These are phyloP conservation scores for Neonectria magnoliae DNA, from an alignment of 2,329 filamentous ascomycete species.

Conservation along the genomic window DNA sequence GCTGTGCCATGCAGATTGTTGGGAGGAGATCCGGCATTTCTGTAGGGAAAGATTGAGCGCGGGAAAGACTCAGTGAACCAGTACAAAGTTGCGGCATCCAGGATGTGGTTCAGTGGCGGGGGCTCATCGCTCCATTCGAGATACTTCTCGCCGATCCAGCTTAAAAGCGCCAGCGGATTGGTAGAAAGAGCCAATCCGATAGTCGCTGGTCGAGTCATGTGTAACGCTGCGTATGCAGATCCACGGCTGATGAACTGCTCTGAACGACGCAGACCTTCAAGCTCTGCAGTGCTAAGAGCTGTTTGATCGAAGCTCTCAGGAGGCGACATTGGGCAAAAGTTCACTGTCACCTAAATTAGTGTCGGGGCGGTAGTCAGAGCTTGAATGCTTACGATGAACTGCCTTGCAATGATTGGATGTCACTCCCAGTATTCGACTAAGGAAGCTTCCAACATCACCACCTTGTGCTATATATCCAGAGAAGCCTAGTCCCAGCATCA, in stretches of 20 bases:
- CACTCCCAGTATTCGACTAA: not conserved
- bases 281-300: not conserved
- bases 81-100: not conserved
- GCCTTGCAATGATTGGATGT: not conserved
- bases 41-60: constrained; percentile 2
- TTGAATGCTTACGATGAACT: not conserved
- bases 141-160: constrained; percentile 5
- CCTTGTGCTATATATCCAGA: constrained; percentile 2
- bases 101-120: not conserved
- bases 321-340: not conserved
- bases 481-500: constrained; percentile 3
- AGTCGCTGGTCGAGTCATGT: not conserved
- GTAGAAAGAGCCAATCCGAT: not conserved
- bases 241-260: not conserved
- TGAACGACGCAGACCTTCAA: not conserved
- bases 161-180: not conserved
- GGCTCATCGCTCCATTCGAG: not conserved
- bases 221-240: not conserved
- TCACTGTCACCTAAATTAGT: not conserved
- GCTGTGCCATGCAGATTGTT: not conserved
- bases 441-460: not conserved
- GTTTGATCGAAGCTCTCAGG: not conserved
- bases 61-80: not conserved
- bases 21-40: not conserved
- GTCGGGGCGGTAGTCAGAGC: not conserved